Conservation (phyloP, 1,139 yeast species). For the Taiozyma sp. region DNA sequence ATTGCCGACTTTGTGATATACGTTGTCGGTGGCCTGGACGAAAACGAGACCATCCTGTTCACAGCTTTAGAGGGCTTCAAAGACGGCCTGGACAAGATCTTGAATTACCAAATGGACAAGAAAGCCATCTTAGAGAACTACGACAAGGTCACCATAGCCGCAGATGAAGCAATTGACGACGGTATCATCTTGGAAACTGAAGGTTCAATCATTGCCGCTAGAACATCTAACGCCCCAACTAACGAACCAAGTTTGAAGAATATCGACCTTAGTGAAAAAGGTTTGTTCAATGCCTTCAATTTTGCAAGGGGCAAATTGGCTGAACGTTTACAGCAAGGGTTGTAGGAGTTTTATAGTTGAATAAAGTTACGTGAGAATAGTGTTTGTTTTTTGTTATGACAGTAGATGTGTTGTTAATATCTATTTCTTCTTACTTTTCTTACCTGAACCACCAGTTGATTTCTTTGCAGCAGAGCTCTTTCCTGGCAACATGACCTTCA, state of each 20-base stretch:
- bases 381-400: neutral
- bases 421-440: conserved; percentile 15
- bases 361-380: neutral
- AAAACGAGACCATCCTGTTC: conserved; percentile 81
- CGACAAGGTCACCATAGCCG: conserved; percentile 79
- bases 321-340: conserved; percentile 75
- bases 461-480: conserved; percentile 16
- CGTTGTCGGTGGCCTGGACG: conserved; percentile 71
- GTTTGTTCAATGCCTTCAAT: conserved; percentile 82
- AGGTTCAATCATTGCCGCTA: conserved; percentile 76
- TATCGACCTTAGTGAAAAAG: conserved; percentile 83
- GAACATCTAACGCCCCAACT: conserved; percentile 83
- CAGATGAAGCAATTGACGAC: conserved; percentile 90
- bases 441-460: conserved; percentile 3
- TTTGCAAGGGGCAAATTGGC: conserved; percentile 85
- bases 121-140: conserved; percentile 75
- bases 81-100: conserved; percentile 75
- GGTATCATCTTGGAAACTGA: conserved; percentile 92
- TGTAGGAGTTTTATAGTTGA: conserved; percentile 18
- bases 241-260: conserved; percentile 58
- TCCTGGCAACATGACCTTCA: conserved; percentile 39
- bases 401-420: neutral
- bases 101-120: conserved; percentile 76
- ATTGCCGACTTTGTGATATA: conserved; percentile 68
- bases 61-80: conserved; percentile 73